Percentiles rank a stretch among this genome's conserved stretches.
These are phyloP conservation scores for Apiospora kogelbergensis DNA, from an alignment of 2,329 filamentous ascomycete genomes.

Conservation along the genomic window DNA sequence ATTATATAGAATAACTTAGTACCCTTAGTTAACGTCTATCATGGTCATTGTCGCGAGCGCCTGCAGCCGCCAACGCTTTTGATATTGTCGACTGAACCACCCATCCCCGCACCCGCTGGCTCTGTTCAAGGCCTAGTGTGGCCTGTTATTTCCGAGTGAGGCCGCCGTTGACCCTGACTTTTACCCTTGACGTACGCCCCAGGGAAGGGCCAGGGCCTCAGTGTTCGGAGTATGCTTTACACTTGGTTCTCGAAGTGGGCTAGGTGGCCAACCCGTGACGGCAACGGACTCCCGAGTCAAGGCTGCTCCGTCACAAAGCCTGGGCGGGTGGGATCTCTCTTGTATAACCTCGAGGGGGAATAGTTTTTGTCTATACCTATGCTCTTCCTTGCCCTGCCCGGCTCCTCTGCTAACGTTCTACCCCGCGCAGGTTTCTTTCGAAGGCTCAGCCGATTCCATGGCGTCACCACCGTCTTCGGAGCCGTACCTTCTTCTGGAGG, in stretches of 20 bases:
- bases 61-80: not conserved
- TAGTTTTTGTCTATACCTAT: not conserved
- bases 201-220: not conserved
- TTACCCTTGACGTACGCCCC: not conserved
- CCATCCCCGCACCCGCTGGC: not conserved
- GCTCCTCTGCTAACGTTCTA: not conserved
- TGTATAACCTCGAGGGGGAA: not conserved
- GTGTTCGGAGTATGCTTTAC: not conserved
- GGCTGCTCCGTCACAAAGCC: slow-evolving; percentile 3
- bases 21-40: not conserved
- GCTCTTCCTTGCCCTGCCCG: not conserved
- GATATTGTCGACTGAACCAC: not conserved
- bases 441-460: not conserved
- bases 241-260: not conserved
- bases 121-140: not conserved
- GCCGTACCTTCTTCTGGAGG: not conserved
- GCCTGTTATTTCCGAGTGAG: not conserved
- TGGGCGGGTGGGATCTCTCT: slow-evolving; percentile 8
- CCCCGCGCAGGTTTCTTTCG: not conserved
- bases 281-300: not conserved
- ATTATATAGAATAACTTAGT: too few species aligned
- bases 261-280: not conserved
- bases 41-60: not conserved
- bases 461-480: not conserved
- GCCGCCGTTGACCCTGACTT: not conserved